Conservation (phyloP, 2,329 filamentous ascomycete genomes). For the Colletotrichum theobromicola region DNA sequence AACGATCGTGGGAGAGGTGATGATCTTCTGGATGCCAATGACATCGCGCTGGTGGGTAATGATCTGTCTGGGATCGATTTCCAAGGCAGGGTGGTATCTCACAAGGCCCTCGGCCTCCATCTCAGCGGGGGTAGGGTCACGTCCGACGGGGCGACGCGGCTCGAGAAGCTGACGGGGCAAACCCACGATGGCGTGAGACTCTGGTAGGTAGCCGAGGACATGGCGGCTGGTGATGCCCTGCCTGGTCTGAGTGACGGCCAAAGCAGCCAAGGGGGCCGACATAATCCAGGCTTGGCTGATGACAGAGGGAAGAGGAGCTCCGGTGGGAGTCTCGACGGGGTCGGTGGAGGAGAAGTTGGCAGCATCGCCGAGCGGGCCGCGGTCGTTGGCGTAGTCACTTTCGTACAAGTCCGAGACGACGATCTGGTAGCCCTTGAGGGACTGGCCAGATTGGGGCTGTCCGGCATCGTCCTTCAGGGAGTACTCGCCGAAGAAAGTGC, state of each 20-base stretch:
- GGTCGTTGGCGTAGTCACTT: constrained; percentile 81
- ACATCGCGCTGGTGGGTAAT: constrained; percentile 86
- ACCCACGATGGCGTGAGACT: constrained; percentile 75
- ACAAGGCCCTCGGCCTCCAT: constrained; percentile 79
- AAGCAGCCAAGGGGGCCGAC: constrained; percentile 75
- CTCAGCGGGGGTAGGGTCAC: constrained; percentile 82
- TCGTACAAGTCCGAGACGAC: constrained; percentile 90
- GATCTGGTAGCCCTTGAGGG: constrained; percentile 84
- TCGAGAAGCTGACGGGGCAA: constrained; percentile 83
- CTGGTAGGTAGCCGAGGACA: constrained; percentile 78
- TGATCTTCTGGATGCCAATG: constrained; percentile 73
- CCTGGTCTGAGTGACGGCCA: constrained; percentile 85
- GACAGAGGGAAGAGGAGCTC: constrained; percentile 71
- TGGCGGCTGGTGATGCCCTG: constrained; percentile 90
- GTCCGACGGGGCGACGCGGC: constrained; percentile 82
- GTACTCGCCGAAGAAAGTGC: constrained; percentile 75
- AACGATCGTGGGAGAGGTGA: constrained; percentile 78
- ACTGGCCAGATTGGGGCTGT: constrained; percentile 41
- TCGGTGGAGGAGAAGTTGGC: constrained; percentile 80
- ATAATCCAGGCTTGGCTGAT: constrained; percentile 83
- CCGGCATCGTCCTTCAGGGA: constrained; percentile 55
- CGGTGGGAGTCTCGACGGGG: constrained; percentile 62
- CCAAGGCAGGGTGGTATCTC: constrained; percentile 76
- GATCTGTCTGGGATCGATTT: constrained; percentile 82
- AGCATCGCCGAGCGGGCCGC: constrained; percentile 74